Percentiles rank a stretch among this genome's conserved stretches.
Evolutionary conservation across 169 alveolate genomes (phyloP).

Genomic region (Plasmodium fragile): DNA sequence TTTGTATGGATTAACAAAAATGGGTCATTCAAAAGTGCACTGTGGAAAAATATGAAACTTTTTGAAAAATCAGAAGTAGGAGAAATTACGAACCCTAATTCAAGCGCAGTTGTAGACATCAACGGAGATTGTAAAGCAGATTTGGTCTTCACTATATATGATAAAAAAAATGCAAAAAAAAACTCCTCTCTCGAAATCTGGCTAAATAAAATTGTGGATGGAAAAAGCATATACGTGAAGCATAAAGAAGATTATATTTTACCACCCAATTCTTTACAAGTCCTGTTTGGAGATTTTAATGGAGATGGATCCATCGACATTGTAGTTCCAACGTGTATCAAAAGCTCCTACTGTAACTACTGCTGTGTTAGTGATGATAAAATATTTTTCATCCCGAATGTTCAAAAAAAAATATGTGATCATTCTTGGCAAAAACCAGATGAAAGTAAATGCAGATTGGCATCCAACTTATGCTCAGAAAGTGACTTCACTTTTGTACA

Average conservation of each 20-base stretch:
- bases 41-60: conserved; percentile 67
- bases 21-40: conserved; percentile 71
- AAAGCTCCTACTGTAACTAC: conserved; percentile 66
- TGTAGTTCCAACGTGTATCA: conserved; percentile 84
- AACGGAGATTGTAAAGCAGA: conserved; percentile 91
- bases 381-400: conserved; percentile 69
- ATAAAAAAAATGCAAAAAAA: conserved; percentile 43
- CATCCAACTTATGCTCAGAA: conserved; percentile 83
- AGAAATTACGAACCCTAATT: conserved; percentile 85
- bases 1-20: conserved; percentile 83
- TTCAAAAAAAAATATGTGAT: conserved; percentile 85
- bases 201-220: conserved; percentile 71
- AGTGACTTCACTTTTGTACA: conserved; percentile 80
- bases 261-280: conserved; percentile 82
- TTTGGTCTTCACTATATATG: conserved; percentile 83
- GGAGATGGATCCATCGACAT: conserved; percentile 89
- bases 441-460: conserved; percentile 82
- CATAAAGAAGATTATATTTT: conserved; percentile 33
- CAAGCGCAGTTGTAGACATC: conserved; percentile 89
- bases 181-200: conserved; percentile 72
- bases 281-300: conserved; percentile 86
- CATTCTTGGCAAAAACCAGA: conserved; percentile 79
- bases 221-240: conserved; percentile 59
- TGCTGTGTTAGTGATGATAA: conserved; percentile 64
- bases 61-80: conserved; percentile 66